Base-by-base conservation (phyloP, 2,329 filamentous ascomycete species). In the Lachnellula occidentalis region DNA sequence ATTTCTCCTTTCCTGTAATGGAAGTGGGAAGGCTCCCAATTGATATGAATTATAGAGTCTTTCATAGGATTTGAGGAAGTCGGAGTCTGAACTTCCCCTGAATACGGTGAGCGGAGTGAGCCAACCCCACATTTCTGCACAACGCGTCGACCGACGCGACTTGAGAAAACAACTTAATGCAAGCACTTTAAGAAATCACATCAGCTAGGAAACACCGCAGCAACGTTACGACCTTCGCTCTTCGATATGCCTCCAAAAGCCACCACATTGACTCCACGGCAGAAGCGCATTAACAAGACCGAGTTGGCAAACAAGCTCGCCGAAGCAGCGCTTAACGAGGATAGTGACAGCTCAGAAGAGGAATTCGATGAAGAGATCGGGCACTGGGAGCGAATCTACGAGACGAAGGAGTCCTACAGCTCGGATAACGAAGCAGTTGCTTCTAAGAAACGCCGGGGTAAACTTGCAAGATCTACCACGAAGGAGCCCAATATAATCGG, bases 341-440 rank as follows among this genome's bases (percentile, higher is more conserved):
- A 50, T 17, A 36, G 24, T 7, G 39, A 42, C 15, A 12, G 50
- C 6, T 36, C 51, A 9, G 54, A 87, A 69, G 91, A 95, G 70
- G 92, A 96, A 70, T 80, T 95, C 22, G 87, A 84, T 27, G 76
- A 80, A 36, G 84, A 88, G 48, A 87, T 90, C 64, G 73, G 79
- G 45, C 81, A 85, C 0, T 94, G 89, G 89, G 80, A 90, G 72
- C 92, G 88, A 87, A 80, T 92, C 45, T 91, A 92, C 70, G 77
- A 76, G 51, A 54, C n/a, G 51, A 56, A 46, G 17, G 1, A 51
- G 39, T 24, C 51, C 57, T 5, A n/a, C 41, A 19, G 11, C 37
- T n/a, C 41, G 4, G 21, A 43, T 5, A 15, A 43, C 24, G 41
- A 43, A 19, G 21, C 19, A 9, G n/a, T 11, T 43, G 8, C 19